phyloP scores from a whole-genome alignment of 257 asterid species.

The Nicotiana paniculata region DNA sequence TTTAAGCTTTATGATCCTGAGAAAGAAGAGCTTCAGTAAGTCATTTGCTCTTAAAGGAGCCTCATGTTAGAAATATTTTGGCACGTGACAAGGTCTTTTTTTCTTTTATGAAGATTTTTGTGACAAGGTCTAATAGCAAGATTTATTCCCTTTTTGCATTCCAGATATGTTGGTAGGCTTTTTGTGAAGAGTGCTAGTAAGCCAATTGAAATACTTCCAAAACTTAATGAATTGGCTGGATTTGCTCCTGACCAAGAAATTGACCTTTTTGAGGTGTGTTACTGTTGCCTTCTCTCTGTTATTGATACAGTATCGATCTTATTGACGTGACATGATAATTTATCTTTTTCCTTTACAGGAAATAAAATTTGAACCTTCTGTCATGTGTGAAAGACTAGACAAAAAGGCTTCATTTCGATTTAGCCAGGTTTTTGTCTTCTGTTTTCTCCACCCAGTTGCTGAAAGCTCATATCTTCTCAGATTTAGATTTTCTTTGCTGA shows the following conservation, averaged over 20 bases:
- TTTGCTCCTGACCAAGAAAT: slow-evolving; percentile 85
- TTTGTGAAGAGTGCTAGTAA: slow-evolving; percentile 66
- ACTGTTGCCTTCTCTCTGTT: not conserved
- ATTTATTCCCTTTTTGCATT: slow-evolving; percentile 12
- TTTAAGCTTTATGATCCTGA: slow-evolving; percentile 87
- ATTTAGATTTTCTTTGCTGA: not conserved
- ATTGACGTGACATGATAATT: not conserved
- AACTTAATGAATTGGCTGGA: slow-evolving; percentile 85
- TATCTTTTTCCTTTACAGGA: slow-evolving; percentile 41
- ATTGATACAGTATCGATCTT: not conserved
- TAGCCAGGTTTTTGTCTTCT: slow-evolving; percentile 63
- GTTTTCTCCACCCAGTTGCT: not conserved
- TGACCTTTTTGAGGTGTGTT: slow-evolving; percentile 84
- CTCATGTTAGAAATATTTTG: not conserved
- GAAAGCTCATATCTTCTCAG: not conserved
- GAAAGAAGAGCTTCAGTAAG: slow-evolving; percentile 87
- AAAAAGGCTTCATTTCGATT: slow-evolving; percentile 60
- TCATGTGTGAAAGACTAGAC: slow-evolving; percentile 95
- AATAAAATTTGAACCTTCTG: slow-evolving; percentile 85
- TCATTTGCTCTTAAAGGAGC: not conserved
- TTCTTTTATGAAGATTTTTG: not conserved
- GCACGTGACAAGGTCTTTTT: not conserved
- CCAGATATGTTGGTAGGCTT: slow-evolving; percentile 79
- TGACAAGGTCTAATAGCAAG: not conserved
- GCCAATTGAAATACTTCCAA: slow-evolving; percentile 63